Evolutionary conservation across 2,329 filamentous ascomycete genomes (phyloP).

Genomic region (Phialophora macrospora): DNA sequence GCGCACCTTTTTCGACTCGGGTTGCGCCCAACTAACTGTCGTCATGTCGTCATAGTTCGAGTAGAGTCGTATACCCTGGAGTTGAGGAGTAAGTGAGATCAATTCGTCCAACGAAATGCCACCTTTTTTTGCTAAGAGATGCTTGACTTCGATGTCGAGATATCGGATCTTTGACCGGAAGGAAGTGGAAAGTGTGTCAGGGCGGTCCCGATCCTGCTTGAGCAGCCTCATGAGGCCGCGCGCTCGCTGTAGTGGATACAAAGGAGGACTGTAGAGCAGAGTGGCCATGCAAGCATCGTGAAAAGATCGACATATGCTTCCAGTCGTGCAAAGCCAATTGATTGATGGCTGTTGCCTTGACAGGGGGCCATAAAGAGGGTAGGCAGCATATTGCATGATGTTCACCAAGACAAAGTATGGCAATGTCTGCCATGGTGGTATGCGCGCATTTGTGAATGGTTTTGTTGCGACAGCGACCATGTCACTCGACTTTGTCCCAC

Average conservation of each 20-base stretch:
- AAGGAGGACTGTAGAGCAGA: slow-evolving; percentile 71
- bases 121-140: slow-evolving; percentile 58
- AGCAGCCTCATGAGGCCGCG: slow-evolving; percentile 60
- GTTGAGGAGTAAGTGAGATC: slow-evolving; percentile 66
- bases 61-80: slow-evolving; percentile 73
- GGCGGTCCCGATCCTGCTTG: slow-evolving; percentile 53
- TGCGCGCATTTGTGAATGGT: slow-evolving; percentile 34
- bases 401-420: slow-evolving; percentile 71
- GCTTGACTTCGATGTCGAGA: slow-evolving; percentile 70
- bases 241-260: slow-evolving; percentile 59
- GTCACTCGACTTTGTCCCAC: neutral
- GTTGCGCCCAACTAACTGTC: slow-evolving; percentile 39
- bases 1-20: slow-evolving; percentile 46
- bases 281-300: slow-evolving; percentile 73
- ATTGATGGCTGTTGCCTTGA: slow-evolving; percentile 52
- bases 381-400: slow-evolving; percentile 71
- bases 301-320: slow-evolving; percentile 67
- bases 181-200: slow-evolving; percentile 48
- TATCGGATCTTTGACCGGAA: slow-evolving; percentile 74
- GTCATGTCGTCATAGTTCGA: slow-evolving; percentile 65
- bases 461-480: neutral
- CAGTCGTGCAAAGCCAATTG: slow-evolving; percentile 68
- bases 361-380: slow-evolving; percentile 59
- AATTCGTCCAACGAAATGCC: slow-evolving; percentile 64
- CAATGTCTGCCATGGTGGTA: slow-evolving; percentile 64